A percentile compares a stretch with the other conserved stretches of the same genome.
phyloP scores from a whole-genome alignment of 768 basidiomycete genomes.

The Trametes coccinea region DNA sequence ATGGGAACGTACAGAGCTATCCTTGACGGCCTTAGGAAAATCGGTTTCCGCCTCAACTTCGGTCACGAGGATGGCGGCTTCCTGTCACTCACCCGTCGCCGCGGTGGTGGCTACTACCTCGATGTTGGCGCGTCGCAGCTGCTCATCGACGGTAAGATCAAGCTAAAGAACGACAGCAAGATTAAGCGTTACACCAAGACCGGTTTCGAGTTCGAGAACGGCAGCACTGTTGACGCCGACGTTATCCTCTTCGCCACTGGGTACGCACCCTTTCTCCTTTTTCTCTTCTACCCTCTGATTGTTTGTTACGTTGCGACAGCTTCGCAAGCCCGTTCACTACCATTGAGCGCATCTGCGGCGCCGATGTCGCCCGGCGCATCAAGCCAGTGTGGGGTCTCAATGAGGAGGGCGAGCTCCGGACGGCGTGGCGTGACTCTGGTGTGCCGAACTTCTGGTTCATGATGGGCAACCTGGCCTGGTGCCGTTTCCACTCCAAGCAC shows the following conservation, averaged over 20 bases:
- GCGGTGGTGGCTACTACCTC: constrained; percentile 67
- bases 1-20: constrained; percentile 21
- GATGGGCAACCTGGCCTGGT: constrained; percentile 62
- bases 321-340: constrained; percentile 45
- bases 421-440: constrained; percentile 51
- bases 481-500: constrained; percentile 68
- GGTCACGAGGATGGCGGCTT: constrained; percentile 57
- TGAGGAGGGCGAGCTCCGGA: constrained; percentile 60
- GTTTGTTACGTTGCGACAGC: constrained; percentile 29
- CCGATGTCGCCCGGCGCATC: constrained; percentile 45
- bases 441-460: constrained; percentile 56
- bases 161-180: constrained; percentile 57
- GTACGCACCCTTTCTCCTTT: constrained; percentile 24
- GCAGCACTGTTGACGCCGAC: constrained; percentile 47
- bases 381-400: constrained; percentile 66
- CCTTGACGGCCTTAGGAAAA: constrained; percentile 54
- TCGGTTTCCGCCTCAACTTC: constrained; percentile 55
- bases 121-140: constrained; percentile 61
- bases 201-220: constrained; percentile 44
- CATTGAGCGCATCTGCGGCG: constrained; percentile 46
- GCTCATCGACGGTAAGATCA: constrained; percentile 68
- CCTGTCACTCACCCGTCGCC: constrained; percentile 45
- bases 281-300: not conserved
- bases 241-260: constrained; percentile 53
- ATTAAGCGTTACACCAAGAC: constrained; percentile 38